Evolutionary conservation across 2,329 filamentous ascomycete species (phyloP).

Genomic region (Orbilia brochopaga): DNA sequence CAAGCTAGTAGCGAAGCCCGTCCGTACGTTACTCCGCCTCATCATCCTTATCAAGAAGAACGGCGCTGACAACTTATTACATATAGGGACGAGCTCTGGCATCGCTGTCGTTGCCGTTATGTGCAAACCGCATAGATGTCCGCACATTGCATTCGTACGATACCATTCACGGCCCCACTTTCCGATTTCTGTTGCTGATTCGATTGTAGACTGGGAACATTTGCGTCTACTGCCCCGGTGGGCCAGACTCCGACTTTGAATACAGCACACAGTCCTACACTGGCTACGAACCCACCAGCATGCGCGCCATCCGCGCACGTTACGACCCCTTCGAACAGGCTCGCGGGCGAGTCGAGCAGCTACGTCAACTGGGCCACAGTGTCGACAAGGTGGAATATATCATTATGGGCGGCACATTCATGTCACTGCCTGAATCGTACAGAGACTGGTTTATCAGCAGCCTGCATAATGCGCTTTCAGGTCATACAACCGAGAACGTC

Average conservation of each 20-base stretch:
- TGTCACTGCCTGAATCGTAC: conserved; percentile 90
- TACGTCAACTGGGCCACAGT: conserved; percentile 91
- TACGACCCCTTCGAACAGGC: conserved; percentile 99
- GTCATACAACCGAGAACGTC: conserved; percentile 91
- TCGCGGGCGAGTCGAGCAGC: conserved; percentile 91
- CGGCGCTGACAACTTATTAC: conserved; percentile 41
- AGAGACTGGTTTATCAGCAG: conserved; percentile 93
- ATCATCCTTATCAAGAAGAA: conserved; percentile 10
- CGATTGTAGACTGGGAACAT: conserved; percentile 81
- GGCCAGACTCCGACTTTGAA: conserved; percentile 97
- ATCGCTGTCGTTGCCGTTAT: conserved; percentile 99
- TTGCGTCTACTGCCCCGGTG: conserved; percentile 97
- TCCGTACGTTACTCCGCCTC: conserved; percentile 66
- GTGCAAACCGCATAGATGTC: conserved; percentile 98
- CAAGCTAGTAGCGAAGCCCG: conserved; percentile 95
- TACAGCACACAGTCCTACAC: conserved; percentile 99
- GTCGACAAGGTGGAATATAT: conserved; percentile 99
- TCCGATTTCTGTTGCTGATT: conserved; percentile 9
- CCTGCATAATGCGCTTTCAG: conserved; percentile 93
- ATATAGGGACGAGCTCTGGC: conserved; percentile 81
- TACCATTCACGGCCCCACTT: neutral
- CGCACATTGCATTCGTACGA: conserved; percentile 81
- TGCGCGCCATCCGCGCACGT: conserved; percentile 94
- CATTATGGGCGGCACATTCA: conserved; percentile 99
- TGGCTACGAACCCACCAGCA: conserved; percentile 96